Evolutionary conservation across 2,329 filamentous ascomycete species (phyloP).

Genomic region (Alternaria sp.): DNA sequence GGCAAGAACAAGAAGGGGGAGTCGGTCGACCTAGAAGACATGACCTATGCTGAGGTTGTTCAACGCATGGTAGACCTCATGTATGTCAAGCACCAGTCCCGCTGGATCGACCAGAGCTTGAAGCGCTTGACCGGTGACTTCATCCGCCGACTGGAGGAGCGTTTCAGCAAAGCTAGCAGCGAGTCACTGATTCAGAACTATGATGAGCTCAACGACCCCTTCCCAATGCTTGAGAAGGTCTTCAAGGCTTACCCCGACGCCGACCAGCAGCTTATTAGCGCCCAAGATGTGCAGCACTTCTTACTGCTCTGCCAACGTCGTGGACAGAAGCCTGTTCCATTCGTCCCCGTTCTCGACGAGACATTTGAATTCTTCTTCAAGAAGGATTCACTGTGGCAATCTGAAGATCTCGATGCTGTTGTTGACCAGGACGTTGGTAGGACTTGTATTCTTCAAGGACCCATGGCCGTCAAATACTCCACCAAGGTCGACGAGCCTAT

Average conservation of each 20-base stretch:
- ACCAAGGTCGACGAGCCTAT: constrained; percentile 91
- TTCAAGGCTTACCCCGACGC: constrained; percentile 85
- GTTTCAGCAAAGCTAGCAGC: constrained; percentile 81
- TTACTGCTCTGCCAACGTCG: constrained; percentile 88
- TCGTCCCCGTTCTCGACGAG: constrained; percentile 93
- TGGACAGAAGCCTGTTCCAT: constrained; percentile 94
- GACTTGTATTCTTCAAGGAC: constrained; percentile 95
- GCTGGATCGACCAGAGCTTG: constrained; percentile 70
- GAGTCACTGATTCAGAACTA: constrained; percentile 89
- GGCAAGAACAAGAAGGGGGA: constrained; percentile 55
- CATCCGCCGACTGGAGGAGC: constrained; percentile 95
- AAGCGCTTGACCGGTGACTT: constrained; percentile 89
- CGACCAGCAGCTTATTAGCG: constrained; percentile 91
- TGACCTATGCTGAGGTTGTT: constrained; percentile 59
- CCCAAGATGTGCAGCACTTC: constrained; percentile 98
- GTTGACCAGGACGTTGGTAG: constrained; percentile 95
- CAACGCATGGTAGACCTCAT: constrained; percentile 58
- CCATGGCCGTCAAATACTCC: constrained; percentile 89
- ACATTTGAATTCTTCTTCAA: constrained; percentile 99
- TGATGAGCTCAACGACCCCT: constrained; percentile 84
- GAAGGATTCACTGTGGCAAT: constrained; percentile 99
- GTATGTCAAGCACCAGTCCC: constrained; percentile 56
- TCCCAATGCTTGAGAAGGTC: constrained; percentile 77
- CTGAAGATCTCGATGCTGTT: constrained; percentile 94
- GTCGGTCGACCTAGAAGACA: constrained; percentile 57